Evolutionary conservation across 2,329 filamentous ascomycete species (phyloP).

Genomic region (Metarhizium guizhouense): DNA sequence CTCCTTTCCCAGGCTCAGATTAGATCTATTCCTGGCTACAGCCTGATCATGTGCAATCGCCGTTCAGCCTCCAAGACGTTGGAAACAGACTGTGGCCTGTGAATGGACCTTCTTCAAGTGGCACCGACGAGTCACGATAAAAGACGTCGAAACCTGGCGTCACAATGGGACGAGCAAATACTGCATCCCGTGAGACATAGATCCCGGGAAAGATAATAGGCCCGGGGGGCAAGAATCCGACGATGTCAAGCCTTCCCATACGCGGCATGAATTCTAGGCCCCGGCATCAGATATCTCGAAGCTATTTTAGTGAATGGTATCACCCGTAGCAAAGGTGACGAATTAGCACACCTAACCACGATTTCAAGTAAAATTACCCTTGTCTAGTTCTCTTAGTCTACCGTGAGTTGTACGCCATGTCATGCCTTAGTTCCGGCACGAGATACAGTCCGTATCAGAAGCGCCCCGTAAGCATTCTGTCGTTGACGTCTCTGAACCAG

Average conservation of each 20-base stretch:
- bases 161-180: not conserved
- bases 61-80: not conserved
- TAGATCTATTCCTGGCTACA: not conserved
- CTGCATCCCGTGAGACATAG: not conserved
- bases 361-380: not conserved
- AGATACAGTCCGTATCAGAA: conserved; percentile 1
- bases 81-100: not conserved
- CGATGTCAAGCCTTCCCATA: not conserved
- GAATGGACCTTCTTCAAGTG: not conserved
- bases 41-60: not conserved
- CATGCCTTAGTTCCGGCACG: not conserved
- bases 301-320: not conserved
- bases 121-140: not conserved
- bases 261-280: not conserved
- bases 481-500: not conserved
- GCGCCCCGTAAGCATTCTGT: not conserved
- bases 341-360: not conserved
- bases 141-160: not conserved
- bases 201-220: not conserved
- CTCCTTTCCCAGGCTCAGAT: not conserved
- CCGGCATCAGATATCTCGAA: not conserved
- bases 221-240: not conserved
- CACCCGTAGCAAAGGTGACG: not conserved
- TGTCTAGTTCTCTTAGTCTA: not conserved
- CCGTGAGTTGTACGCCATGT: not conserved